Conservation (phyloP, 192 early-diverging fungal genomes). For the Gigaspora rosea region DNA sequence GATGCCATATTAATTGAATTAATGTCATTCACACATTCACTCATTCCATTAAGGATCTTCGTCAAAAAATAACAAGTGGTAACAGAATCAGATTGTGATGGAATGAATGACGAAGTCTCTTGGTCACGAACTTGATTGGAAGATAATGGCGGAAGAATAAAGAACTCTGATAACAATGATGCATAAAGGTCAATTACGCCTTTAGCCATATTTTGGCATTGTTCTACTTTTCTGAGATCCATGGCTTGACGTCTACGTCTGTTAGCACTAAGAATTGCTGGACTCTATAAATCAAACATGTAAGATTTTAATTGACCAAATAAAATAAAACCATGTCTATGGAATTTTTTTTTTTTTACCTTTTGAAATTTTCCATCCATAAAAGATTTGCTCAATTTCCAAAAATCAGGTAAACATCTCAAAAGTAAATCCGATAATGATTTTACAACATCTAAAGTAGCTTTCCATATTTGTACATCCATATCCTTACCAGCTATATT, state of each 20-base stretch:
- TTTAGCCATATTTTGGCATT: conserved; percentile 65
- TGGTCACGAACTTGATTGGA: not conserved
- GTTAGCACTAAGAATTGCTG: conserved; percentile 34
- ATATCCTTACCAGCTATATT: conserved; percentile 58
- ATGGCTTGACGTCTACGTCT: conserved; percentile 43
- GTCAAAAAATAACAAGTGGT: conserved; percentile 75
- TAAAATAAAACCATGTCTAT: not conserved
- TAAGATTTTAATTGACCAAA: not conserved
- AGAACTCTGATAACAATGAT: conserved; percentile 54
- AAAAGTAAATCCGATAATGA: conserved; percentile 74
- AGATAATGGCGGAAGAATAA: conserved; percentile 32
- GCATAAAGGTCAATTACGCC: conserved; percentile 66
- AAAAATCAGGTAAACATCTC: conserved; percentile 85
- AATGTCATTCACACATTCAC: conserved; percentile 77
- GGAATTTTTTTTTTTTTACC: not conserved
- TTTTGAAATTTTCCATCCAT: conserved; percentile 83
- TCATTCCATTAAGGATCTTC: conserved; percentile 72
- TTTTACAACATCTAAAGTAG: conserved; percentile 68
- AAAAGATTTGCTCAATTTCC: conserved; percentile 85
- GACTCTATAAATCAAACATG: not conserved
- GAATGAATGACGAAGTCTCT: conserved; percentile 16
- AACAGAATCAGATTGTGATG: conserved; percentile 44
- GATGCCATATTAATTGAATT: conserved; percentile 72
- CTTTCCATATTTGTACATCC: conserved; percentile 73
- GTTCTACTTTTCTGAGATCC: conserved; percentile 64